Evolutionary conservation across 2,329 filamentous ascomycete species (phyloP), one percentile per base, ranked within the genome.

Genomic region (Penicillium sp.): DNA sequence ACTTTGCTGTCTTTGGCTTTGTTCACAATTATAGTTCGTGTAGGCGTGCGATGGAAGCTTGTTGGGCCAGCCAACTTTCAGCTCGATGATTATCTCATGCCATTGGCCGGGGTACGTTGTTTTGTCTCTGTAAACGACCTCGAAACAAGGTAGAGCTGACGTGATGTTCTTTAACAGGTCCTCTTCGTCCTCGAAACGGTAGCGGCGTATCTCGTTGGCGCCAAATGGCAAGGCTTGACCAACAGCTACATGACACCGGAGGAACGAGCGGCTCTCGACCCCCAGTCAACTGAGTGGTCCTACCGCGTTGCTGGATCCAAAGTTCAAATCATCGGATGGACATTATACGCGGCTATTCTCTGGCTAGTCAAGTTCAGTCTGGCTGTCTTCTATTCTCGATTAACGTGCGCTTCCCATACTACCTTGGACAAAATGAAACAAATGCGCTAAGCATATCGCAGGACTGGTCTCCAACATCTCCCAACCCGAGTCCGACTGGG

Each of bases 221-320:
- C 75, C 36, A 68, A 69, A 19, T 79, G 72, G 23, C 63, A 73
- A 23, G 81, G 81, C 1, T 67, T 84, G 5, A 80, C 81, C 6
- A 84, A 84, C 58, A 81, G 81, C 57, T 76, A 76, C 48, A 83
- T 85, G 79, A 78, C 81, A 2, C 62, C 75, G 13, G 75, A 74
- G 27, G 60, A 81, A 54, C 77, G 83, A 13, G 69, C 64, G 3
- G 66, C 70, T 0, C 64, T 85, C n/a, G 69, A 73, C 11, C 71
- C 76, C 0, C 53, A 66, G 14, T 76, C 76, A 13, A 61, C 63
- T 1, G 80, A 84, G 59, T 82, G 76, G 60, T 62, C 68, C 4
- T 57, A 74, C 51, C 76, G 81, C 18, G 68, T 81, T 0, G 63
- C 74, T 14, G 82, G 82, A 0, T 81, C 77, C 3, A 78, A 81